These are phyloP conservation scores for Inonotus obliquus DNA, from an alignment of 1,284 basidiomycete species.

Conservation along the genomic window DNA sequence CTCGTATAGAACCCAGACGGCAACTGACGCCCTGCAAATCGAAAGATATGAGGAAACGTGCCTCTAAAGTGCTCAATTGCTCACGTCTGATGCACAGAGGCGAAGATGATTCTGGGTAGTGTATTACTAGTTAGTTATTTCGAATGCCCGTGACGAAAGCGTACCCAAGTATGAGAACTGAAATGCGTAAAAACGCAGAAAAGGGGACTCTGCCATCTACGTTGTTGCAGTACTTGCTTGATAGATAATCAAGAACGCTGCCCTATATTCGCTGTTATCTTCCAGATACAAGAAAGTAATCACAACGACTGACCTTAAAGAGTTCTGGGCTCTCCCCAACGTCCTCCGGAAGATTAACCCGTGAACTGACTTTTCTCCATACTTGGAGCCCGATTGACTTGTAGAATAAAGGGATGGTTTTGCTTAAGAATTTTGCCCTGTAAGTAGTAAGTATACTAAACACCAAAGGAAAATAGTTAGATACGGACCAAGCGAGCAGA, in stretches of 20 bases:
- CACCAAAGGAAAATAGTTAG: not conserved
- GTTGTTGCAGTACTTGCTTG: not conserved
- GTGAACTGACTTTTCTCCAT: not conserved
- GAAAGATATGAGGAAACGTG: not conserved
- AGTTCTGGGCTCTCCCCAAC: not conserved
- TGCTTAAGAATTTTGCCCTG: not conserved
- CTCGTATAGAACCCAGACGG: conserved; percentile 32
- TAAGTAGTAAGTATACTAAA: not conserved
- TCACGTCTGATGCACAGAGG: conserved; percentile 10
- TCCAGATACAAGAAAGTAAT: not conserved
- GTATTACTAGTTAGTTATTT: not conserved
- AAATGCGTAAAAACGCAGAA: not conserved
- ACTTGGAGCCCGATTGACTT: conserved; percentile 1
- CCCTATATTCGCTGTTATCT: not conserved
- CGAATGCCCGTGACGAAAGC: not conserved
- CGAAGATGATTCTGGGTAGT: conserved; percentile 5
- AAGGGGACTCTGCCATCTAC: not conserved
- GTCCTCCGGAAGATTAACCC: no score
- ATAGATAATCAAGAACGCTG: not conserved
- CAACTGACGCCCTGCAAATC: conserved; percentile 28
- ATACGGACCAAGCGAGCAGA: not conserved
- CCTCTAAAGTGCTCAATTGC: no score
- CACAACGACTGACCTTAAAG: not conserved
- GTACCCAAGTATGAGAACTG: conserved; percentile 1
- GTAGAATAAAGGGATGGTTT: not conserved